Conservation (phyloP, 805 yeast species). For the Starmerella potacharoeniae region DNA sequence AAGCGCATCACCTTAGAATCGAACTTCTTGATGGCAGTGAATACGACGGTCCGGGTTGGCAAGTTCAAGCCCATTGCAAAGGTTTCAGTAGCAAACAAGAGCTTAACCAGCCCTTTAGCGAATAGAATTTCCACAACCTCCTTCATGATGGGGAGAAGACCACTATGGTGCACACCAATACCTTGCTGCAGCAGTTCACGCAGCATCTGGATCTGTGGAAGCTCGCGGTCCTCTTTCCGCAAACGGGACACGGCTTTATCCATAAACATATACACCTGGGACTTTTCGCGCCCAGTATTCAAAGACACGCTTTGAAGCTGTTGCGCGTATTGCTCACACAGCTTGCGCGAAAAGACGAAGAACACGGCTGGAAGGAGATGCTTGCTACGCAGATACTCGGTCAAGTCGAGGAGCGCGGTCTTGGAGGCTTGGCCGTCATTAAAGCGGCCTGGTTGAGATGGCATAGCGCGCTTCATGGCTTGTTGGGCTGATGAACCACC, state of each 20-base stretch:
- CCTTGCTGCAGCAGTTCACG: conserved; percentile 80
- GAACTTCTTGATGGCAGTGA: conserved; percentile 73
- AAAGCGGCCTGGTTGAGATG: conserved; percentile 29
- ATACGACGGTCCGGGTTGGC: conserved; percentile 94
- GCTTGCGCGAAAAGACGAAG: conserved; percentile 85
- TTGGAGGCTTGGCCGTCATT: conserved; percentile 62
- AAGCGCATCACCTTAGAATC: conserved; percentile 78
- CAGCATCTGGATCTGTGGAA: conserved; percentile 80
- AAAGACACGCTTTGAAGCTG: conserved; percentile 63
- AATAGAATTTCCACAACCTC: conserved; percentile 88
- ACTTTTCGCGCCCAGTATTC: conserved; percentile 71
- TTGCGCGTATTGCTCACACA: conserved; percentile 88
- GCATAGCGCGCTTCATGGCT: conserved; percentile 25
- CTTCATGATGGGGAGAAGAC: conserved; percentile 81
- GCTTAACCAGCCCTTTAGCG: conserved; percentile 75
- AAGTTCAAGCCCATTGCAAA: conserved; percentile 97
- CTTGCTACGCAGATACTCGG: conserved; percentile 54
- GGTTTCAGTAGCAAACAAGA: conserved; percentile 92
- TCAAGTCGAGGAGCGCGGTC: conserved; percentile 64
- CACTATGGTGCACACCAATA: conserved; percentile 93
- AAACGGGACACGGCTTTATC: conserved; percentile 79
- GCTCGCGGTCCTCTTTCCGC: conserved; percentile 80
- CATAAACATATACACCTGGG: conserved; percentile 86
- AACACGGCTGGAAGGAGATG: conserved; percentile 81
- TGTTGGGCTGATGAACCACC: conserved; percentile 26